phyloP scores from a whole-genome alignment of 164 flowering plant species.

The Aristolochia fimbriata region DNA sequence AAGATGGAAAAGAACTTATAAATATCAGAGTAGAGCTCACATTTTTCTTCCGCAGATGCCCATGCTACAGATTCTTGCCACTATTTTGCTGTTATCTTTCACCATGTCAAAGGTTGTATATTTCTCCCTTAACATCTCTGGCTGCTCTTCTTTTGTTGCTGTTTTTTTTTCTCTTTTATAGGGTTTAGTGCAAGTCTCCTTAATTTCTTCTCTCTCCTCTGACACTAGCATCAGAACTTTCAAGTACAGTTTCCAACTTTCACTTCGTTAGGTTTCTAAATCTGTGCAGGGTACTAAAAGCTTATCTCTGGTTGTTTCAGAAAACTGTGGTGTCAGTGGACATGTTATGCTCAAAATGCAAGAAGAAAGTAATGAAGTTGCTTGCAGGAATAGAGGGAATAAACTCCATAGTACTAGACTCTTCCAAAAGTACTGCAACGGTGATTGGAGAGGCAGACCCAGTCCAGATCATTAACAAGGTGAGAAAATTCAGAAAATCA shows the following conservation, averaged over 20 bases:
- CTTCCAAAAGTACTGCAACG: conserved; percentile 35
- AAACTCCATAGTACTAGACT: conserved; percentile 45
- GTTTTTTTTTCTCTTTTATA: neutral
- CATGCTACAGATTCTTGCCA: neutral
- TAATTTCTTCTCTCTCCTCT: conserved; percentile 5
- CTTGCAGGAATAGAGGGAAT: conserved; percentile 47
- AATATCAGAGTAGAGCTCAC: too few species aligned
- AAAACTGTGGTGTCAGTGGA: conserved; percentile 55
- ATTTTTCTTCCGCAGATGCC: neutral
- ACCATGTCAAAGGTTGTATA: conserved; percentile 37
- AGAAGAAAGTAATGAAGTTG: conserved; percentile 49
- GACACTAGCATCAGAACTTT: conserved; percentile 16
- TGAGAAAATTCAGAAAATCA: conserved; percentile 37
- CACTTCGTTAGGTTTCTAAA: neutral
- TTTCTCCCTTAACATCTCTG: conserved; percentile 6
- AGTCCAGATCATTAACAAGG: conserved; percentile 30
- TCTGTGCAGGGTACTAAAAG: conserved; percentile 5
- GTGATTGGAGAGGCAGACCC: conserved; percentile 53
- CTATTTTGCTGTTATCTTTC: neutral
- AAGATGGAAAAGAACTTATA: too few species aligned
- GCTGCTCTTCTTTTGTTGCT: neutral
- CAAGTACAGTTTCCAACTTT: conserved; percentile 5
- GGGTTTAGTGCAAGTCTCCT: neutral
- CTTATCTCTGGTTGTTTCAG: conserved; percentile 33
- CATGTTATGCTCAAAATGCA: conserved; percentile 47